phyloP scores from a whole-genome alignment of 768 basidiomycete genomes.

The Steccherinum ochraceum region DNA sequence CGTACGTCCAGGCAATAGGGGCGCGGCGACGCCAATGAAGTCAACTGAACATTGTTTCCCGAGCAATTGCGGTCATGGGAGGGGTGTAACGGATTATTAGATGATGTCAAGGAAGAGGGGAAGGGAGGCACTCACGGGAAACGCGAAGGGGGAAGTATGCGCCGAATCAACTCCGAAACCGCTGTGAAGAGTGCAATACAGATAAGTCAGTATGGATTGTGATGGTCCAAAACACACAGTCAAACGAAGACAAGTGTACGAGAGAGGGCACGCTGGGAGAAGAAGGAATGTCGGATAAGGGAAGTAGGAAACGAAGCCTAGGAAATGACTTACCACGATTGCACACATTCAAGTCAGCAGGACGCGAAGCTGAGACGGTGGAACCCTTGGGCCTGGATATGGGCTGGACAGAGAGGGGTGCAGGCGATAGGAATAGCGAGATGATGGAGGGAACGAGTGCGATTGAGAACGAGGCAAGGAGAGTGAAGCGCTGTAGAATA shows the following conservation, averaged over 20 bases:
- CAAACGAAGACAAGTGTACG: neutral
- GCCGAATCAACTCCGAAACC: neutral
- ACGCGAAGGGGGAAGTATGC: neutral
- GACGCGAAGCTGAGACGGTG: neutral
- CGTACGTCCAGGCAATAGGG: neutral
- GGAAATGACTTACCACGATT: neutral
- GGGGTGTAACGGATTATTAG: neutral
- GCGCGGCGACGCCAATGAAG: neutral
- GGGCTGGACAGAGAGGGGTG: neutral
- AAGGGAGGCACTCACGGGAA: neutral
- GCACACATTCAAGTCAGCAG: conserved; percentile 1
- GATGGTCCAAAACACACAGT: neutral
- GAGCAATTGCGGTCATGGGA: neutral
- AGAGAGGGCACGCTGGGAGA: neutral
- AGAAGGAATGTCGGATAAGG: neutral
- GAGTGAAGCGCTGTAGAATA: neutral
- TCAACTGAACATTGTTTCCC: neutral
- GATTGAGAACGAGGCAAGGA: neutral
- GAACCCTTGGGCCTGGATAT: neutral
- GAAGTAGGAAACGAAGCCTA: neutral
- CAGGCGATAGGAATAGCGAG: neutral
- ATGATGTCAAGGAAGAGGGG: neutral
- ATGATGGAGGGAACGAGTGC: neutral
- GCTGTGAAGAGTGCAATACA: neutral
- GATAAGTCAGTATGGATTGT: conserved; percentile 1